Evolutionary conservation across 768 basidiomycete genomes (phyloP).

Genomic region (Brasilioporus rufonigricans): DNA sequence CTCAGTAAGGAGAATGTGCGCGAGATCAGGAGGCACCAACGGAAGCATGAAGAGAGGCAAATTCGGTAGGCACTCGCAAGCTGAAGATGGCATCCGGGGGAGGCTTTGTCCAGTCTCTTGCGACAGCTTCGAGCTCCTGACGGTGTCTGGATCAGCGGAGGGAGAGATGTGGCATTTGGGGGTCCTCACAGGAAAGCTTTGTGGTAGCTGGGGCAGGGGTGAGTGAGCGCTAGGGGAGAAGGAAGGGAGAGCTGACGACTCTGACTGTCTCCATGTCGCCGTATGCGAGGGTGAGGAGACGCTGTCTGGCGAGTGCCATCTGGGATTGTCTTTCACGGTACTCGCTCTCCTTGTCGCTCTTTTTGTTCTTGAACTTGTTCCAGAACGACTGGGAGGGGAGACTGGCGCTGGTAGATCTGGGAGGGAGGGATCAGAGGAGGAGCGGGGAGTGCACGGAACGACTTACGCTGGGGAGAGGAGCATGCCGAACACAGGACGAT

Average conservation of each 20-base stretch:
- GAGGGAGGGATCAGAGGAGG: constrained; percentile 35
- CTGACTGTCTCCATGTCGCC: constrained; percentile 86
- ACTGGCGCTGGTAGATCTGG: constrained; percentile 67
- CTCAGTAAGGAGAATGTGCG: constrained; percentile 20
- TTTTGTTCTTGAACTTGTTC: constrained; percentile 67
- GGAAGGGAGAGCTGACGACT: constrained; percentile 40
- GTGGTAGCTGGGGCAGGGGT: constrained; percentile 54
- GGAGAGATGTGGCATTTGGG: not conserved
- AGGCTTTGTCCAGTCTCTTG: constrained; percentile 84
- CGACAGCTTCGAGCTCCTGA: constrained; percentile 78
- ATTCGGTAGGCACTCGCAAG: constrained; percentile 84
- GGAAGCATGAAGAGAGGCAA: constrained; percentile 79
- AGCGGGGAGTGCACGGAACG: constrained; percentile 18
- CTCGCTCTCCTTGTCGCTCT: constrained; percentile 62
- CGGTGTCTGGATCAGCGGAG: constrained; percentile 5
- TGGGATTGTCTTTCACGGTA: constrained; percentile 50
- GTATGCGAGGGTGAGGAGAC: constrained; percentile 77
- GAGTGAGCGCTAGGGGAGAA: not conserved
- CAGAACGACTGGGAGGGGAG: constrained; percentile 48
- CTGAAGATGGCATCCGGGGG: constrained; percentile 75
- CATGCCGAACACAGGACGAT: too few species aligned
- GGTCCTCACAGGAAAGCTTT: constrained; percentile 54
- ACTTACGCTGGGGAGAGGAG: constrained; percentile 80
- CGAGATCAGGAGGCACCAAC: constrained; percentile 42
- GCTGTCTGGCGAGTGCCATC: constrained; percentile 71